Percentiles rank a stretch among this genome's conserved stretches.
phyloP scores from a whole-genome alignment of 805 yeast species.

The Hanseniaspora taiwanica region DNA sequence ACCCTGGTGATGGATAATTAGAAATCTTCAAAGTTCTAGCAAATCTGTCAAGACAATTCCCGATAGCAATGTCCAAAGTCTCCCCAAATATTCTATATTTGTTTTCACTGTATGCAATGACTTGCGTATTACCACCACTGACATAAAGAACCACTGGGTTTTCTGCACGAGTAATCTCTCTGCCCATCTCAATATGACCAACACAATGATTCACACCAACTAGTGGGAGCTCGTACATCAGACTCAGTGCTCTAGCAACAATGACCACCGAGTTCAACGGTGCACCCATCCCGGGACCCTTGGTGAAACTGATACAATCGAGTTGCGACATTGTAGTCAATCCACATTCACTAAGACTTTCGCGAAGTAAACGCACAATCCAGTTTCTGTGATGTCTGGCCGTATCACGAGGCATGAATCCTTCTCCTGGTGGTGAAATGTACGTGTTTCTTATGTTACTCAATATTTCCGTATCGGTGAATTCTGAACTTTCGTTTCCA shows the following conservation, averaged over 20 bases:
- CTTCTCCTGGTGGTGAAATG: slow-evolving; percentile 95
- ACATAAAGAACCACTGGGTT: slow-evolving; percentile 96
- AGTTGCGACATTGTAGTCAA: slow-evolving; percentile 34
- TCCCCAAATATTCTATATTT: slow-evolving; percentile 98
- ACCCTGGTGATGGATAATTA: slow-evolving; percentile 94
- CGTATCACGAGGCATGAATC: slow-evolving; percentile 90
- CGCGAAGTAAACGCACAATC: slow-evolving; percentile 67
- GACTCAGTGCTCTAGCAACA: slow-evolving; percentile 77
- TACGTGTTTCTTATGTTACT: slow-evolving; percentile 93
- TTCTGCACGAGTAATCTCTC: slow-evolving; percentile 95
- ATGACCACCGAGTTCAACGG: slow-evolving; percentile 88
- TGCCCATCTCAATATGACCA: slow-evolving; percentile 98
- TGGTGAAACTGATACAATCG: slow-evolving; percentile 84
- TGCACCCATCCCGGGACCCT: slow-evolving; percentile 99
- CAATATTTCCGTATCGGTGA: slow-evolving; percentile 45
- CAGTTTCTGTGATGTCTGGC: slow-evolving; percentile 94
- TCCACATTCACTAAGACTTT: slow-evolving; percentile 50
- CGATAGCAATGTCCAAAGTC: slow-evolving; percentile 93
- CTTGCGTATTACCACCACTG: slow-evolving; percentile 97
- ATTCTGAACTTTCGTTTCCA: neutral
- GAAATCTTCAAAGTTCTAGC: slow-evolving; percentile 83
- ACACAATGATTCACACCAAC: slow-evolving; percentile 96
- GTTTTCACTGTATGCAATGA: slow-evolving; percentile 90
- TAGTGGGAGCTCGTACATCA: slow-evolving; percentile 70
- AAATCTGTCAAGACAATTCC: slow-evolving; percentile 91